Base-by-base conservation (phyloP, 345 rosid species). In the Cardamine chenopodiifolia region DNA sequence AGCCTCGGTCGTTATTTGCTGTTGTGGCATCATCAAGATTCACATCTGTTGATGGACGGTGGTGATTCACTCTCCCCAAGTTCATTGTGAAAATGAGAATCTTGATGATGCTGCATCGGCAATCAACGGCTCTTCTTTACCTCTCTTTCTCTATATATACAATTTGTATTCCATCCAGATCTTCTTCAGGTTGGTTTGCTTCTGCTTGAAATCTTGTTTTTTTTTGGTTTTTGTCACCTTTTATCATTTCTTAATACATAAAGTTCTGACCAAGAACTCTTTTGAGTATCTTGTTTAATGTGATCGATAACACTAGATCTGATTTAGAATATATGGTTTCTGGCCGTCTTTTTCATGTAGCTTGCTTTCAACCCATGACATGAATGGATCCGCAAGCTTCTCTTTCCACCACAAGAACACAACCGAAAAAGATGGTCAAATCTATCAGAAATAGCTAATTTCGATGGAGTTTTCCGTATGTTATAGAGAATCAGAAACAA, bases 81-180 rank as follows among this genome's bases (percentile, higher is more conserved):
- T 76, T 74, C 37, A 70, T 69, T 76, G 70, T 44, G 60, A 68
- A 73, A 73, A 65, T 93, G 98, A 85, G 98, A 93, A 93, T 93
- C 98, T 87, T 93, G 98, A 93, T 93, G 98, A 93, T 93, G 98
- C 93, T 93, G 98, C 98, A 93, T 90, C 93, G 73, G 96, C 75
- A 70, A 62, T 62, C 70, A 13, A 69, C 44, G 79, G 42, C 79
- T 76, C 22, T 54, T 37, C 8, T 74, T 58, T 34, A 9, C 15
- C 26, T 48, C 42, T 35, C 26, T 29, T 32, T 12, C 28, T 37
- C 8, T 18, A 62, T 11, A 69, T 19, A 44, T 65, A 40, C 6
- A 40, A 12, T 45, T 35, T 66, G 9, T 15, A 19, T 34, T 68
- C n/a, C 29, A 68, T 50, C 57, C 69, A 62, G 70, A 69, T 60